These are phyloP conservation scores for Cornus florida DNA, from an alignment of 148 eudicot species.

Conservation along the genomic window DNA sequence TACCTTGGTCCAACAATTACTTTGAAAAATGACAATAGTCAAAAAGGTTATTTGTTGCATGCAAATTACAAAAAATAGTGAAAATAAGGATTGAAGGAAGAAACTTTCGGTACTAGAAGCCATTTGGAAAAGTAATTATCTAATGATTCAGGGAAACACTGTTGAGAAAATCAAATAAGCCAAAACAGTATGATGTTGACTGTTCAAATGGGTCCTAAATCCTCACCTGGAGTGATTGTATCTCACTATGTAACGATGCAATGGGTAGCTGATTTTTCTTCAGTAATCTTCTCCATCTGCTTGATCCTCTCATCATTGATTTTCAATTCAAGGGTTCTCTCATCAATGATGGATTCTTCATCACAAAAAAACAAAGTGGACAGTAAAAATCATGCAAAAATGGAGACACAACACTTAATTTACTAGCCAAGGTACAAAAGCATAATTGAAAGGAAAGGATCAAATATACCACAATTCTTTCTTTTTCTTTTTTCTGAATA, in stretches of 20 bases:
- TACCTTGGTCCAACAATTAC: not conserved
- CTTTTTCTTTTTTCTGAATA: not conserved
- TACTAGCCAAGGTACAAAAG: not conserved
- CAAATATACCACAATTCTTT: not conserved
- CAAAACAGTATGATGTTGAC: not conserved
- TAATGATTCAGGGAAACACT: not conserved
- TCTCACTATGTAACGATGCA: constrained; percentile 40
- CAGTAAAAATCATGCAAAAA: not conserved
- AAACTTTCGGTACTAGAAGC: not conserved
- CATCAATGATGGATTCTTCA: constrained; percentile 49
- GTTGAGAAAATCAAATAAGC: not conserved
- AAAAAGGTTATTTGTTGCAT: not conserved
- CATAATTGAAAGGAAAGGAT: not conserved
- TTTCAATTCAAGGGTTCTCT: constrained; percentile 38
- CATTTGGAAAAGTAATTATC: not conserved
- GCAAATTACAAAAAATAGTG: not conserved
- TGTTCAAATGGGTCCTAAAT: not conserved
- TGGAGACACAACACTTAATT: not conserved
- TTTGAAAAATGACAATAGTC: not conserved
- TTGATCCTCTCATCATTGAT: constrained; percentile 46
- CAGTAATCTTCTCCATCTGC: constrained; percentile 39
- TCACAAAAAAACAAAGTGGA: not conserved
- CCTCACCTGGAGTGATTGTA: constrained; percentile 44
- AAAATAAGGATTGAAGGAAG: too few species aligned
- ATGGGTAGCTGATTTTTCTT: constrained; percentile 47